Percentiles rank a stretch among this genome's conserved stretches.
Conservation (phyloP, 2,329 filamentous ascomycete species). For the Verticillium isaacii region DNA sequence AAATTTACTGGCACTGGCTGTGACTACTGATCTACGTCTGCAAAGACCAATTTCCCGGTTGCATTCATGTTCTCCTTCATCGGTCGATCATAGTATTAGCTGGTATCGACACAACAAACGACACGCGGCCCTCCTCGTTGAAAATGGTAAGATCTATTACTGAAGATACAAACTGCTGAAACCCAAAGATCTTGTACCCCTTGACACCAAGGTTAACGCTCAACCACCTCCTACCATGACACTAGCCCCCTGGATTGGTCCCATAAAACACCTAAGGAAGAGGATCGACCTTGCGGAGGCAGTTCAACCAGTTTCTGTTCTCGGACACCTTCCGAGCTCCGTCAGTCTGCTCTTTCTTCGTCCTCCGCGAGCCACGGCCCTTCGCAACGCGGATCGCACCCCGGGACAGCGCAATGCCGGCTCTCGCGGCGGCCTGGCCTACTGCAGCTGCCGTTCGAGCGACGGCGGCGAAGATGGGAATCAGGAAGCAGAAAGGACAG, state of each 20-base stretch:
- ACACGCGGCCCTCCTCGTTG: too few relatives aligned
- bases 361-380: background rate
- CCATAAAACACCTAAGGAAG: background rate
- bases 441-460: background rate
- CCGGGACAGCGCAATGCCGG: background rate
- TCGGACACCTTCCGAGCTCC: background rate
- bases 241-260: background rate
- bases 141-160: too few relatives aligned
- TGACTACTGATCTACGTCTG: too few relatives aligned
- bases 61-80: too few relatives aligned
- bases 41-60: too few relatives aligned
- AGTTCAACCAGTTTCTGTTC: background rate
- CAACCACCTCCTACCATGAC: background rate
- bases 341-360: background rate
- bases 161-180: too few relatives aligned
- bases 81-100: too few relatives aligned
- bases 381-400: background rate
- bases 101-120: too few relatives aligned
- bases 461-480: background rate
- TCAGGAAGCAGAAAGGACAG: background rate
- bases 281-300: background rate
- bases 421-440: background rate
- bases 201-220: background rate
- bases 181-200: too few relatives aligned
- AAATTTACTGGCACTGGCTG: too few relatives aligned